Base-by-base conservation (phyloP, 495 filamentous ascomycete genomes). In the Astrothelium subdiscretum region DNA sequence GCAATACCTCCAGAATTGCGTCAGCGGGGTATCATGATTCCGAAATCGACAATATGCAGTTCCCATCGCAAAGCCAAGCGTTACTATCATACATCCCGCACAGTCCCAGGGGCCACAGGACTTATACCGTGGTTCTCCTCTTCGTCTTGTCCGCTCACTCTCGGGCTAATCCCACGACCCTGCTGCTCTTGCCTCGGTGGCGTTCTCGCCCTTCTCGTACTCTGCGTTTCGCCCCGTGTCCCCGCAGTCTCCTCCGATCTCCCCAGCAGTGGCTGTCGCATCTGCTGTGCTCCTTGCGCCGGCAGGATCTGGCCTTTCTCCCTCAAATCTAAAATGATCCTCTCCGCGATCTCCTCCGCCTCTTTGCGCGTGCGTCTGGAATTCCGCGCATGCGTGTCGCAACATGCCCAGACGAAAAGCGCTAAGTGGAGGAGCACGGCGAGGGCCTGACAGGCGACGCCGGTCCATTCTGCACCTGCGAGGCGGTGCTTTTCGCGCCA, bases 321-420 rank as follows among this genome's bases (percentile, higher is more conserved):
- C 10, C 65, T 59, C 64, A 70, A 65, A n/a, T 66, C 65, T 57
- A 59, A 61, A 13, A 70, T 59, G 20, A 68, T 66, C 13, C 64
- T 40, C 15, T 66, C 65, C 2, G 69, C 69, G 26, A 67, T 27
- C 48, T 60, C 58, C 63, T 67, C 60, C 15, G 64, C 65, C 22
- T 66, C 61, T 31, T 54, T 65, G 35, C 52, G 54, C 2, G 62
- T 59, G 20, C 62, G 62, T 10, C 52, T 76, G 70, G 27, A 77
- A 71, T 63, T 69, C n/a, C 70, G 65, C 0, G 62, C 31, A 32
- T 70, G 51, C 31, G 72, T 74, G 38, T 73, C 70, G 31, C 71
- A 67, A 60, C 72, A 74, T 4, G 72, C 71, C 65, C 69, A 73
- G 18, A 74, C 54, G 65, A 74, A 74, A 26, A 74, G 68, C 15